phyloP scores from a whole-genome alignment of 306 rosid genomes.

The Vachellia pachyceras region DNA sequence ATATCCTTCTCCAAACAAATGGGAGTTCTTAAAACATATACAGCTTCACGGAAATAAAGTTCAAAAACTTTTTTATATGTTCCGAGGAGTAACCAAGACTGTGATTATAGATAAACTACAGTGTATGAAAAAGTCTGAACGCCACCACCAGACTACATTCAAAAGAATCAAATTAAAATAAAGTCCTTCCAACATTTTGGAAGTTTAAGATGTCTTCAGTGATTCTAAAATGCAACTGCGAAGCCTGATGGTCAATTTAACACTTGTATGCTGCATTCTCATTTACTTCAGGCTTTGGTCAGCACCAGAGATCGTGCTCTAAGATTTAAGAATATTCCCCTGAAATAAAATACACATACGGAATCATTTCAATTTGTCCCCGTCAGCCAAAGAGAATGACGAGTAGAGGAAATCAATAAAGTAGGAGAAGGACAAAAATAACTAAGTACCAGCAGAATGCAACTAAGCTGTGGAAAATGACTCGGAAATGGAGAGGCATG shows the following conservation, averaged over 20 bases:
- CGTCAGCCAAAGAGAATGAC: slow-evolving; percentile 25
- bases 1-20: no score
- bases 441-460: slow-evolving; percentile 80
- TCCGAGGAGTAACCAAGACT: no score
- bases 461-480: slow-evolving; percentile 74
- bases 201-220: no score
- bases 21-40: no score
- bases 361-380: slow-evolving; percentile 20
- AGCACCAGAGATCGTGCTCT: slow-evolving; percentile 69
- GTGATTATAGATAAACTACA: no score
- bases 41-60: no score
- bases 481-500: slow-evolving; percentile 88
- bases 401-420: slow-evolving; percentile 8
- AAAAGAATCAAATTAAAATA: no score
- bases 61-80: no score
- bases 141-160: no score
- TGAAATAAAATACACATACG: slow-evolving; percentile 37
- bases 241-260: neutral
- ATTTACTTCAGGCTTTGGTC: slow-evolving; percentile 58
- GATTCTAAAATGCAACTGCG: no score
- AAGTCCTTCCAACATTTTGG: no score
- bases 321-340: slow-evolving; percentile 90
- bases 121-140: no score
- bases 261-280: neutral
- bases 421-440: neutral